Evolutionary conservation across 768 basidiomycete genomes (phyloP).

Genomic region (Termitomyces sp.): DNA sequence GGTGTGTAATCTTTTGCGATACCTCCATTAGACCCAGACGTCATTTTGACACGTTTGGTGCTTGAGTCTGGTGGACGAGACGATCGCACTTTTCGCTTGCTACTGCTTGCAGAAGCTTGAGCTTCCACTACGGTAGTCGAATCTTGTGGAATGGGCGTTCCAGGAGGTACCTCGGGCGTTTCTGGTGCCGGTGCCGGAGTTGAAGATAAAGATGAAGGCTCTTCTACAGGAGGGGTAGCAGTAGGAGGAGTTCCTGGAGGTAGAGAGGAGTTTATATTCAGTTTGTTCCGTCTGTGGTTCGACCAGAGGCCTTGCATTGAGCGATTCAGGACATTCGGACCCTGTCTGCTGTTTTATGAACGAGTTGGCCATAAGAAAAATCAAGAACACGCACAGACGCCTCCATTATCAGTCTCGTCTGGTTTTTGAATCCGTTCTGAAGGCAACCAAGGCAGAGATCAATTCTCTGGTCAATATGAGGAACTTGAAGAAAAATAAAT

Average conservation of each 20-base stretch:
- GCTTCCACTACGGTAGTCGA: conserved; percentile 7
- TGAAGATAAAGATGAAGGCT: conserved; percentile 11
- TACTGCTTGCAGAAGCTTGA: conserved; percentile 20
- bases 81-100: conserved; percentile 64
- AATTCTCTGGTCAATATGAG: background rate
- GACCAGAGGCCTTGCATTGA: conserved; percentile 83
- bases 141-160: conserved; percentile 12
- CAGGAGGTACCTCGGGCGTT: conserved; percentile 3
- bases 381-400: conserved; percentile 20
- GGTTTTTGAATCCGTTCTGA: background rate
- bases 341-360: conserved; percentile 54
- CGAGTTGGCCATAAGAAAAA: conserved; percentile 1
- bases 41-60: conserved; percentile 54
- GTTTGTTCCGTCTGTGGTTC: conserved; percentile 54
- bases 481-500: background rate
- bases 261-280: conserved; percentile 60
- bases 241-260: conserved; percentile 24
- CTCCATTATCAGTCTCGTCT: conserved; percentile 15
- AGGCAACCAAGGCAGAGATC: background rate
- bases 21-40: conserved; percentile 19
- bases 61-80: conserved; percentile 47
- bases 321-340: conserved; percentile 68
- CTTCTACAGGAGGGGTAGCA: conserved; percentile 20
- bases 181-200: conserved; percentile 14
- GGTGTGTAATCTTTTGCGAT: conserved; percentile 65